Conservation (phyloP, 2,329 filamentous ascomycete genomes). For the Aspergillus sp. region DNA sequence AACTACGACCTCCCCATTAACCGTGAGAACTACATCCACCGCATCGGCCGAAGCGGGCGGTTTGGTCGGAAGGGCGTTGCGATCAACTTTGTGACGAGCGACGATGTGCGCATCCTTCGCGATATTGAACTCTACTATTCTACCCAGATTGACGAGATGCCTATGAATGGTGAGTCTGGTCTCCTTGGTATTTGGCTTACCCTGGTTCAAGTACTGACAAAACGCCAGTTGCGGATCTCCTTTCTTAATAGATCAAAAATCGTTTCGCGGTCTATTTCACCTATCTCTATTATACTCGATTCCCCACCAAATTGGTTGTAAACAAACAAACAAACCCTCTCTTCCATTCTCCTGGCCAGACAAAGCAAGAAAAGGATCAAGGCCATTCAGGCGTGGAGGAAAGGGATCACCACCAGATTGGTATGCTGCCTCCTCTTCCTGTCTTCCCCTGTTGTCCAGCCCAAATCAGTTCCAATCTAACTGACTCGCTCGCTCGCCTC, state of each 20-base stretch:
- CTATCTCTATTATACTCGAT: no score
- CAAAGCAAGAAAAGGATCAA: conserved; percentile 4
- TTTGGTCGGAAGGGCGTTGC: conserved; percentile 98
- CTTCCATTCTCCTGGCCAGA: background rate
- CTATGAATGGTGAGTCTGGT: conserved; percentile 75
- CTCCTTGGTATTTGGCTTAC: background rate
- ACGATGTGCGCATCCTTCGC: conserved; percentile 92
- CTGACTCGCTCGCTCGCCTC: no score
- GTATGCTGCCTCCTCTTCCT: conserved; percentile 3
- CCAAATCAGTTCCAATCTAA: no score
- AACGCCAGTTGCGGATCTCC: conserved; percentile 25
- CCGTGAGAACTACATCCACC: conserved; percentile 99
- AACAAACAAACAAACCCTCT: conserved; percentile 5
- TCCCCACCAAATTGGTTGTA: no score
- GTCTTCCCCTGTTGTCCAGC: background rate
- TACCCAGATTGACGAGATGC: conserved; percentile 97
- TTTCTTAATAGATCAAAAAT: conserved; percentile 26
- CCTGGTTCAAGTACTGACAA: conserved; percentile 8
- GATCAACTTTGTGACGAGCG: conserved; percentile 98
- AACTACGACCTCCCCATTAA: conserved; percentile 98
- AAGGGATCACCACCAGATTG: conserved; percentile 19
- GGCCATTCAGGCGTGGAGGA: conserved; percentile 27
- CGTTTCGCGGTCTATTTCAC: no score
- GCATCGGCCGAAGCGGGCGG: conserved; percentile 87
- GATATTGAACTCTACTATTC: conserved; percentile 97